Percentiles rank a stretch among this genome's conserved stretches.
phyloP scores from a whole-genome alignment of 495 filamentous ascomycete species.

The Lindgomyces ingoldianus region DNA sequence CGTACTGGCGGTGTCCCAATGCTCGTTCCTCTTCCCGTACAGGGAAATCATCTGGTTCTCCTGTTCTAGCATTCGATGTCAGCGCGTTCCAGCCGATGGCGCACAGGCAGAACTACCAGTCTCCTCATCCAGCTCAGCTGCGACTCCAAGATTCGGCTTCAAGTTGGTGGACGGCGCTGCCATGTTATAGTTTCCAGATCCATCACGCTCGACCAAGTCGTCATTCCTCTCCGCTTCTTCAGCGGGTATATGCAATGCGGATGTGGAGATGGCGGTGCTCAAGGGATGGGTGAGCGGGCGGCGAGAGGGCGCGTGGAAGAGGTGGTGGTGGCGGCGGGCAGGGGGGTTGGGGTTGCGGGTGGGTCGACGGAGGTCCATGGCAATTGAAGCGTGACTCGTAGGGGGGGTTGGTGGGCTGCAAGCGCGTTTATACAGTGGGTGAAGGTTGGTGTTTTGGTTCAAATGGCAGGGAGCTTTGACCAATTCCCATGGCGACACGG shows the following conservation, averaged over 20 bases:
- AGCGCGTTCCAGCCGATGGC: background rate
- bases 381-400: background rate
- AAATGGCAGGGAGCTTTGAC: background rate
- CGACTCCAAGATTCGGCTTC: background rate
- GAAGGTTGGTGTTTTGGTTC: constrained; percentile 6
- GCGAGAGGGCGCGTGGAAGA: constrained; percentile 70
- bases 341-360: constrained; percentile 25
- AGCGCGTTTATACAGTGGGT: background rate
- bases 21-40: constrained; percentile 56
- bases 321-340: constrained; percentile 60
- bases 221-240: constrained; percentile 52
- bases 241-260: constrained; percentile 42
- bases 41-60: constrained; percentile 50
- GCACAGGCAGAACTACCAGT: constrained; percentile 17
- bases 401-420: background rate
- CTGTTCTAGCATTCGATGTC: constrained; percentile 44
- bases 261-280: constrained; percentile 39
- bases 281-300: constrained; percentile 45
- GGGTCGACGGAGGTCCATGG: constrained; percentile 41
- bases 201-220: constrained; percentile 75
- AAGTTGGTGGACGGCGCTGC: constrained; percentile 58
- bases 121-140: constrained; percentile 37
- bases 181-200: constrained; percentile 62
- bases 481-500: no score
- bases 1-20: constrained; percentile 69